phyloP scores from a whole-genome alignment of 2,329 filamentous ascomycete species.

The Alternaria sp. region DNA sequence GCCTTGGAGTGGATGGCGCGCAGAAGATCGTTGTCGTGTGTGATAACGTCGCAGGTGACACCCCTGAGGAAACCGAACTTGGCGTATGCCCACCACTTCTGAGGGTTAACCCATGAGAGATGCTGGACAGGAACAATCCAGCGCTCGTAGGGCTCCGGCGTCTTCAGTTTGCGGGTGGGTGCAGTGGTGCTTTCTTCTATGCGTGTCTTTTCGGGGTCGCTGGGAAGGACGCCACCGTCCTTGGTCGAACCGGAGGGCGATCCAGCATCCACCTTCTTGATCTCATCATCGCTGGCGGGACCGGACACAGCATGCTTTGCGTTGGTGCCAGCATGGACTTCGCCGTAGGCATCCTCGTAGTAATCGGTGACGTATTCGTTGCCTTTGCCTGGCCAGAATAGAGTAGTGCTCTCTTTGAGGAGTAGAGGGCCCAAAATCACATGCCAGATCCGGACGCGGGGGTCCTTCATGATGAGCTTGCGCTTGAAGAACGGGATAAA shows the following conservation, averaged over 20 bases:
- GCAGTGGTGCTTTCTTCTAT: slow-evolving; percentile 10
- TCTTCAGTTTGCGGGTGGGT: slow-evolving; percentile 27
- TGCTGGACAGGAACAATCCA: slow-evolving; percentile 45
- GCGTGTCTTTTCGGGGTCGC: slow-evolving; percentile 11
- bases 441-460: slow-evolving; percentile 34
- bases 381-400: slow-evolving; percentile 51
- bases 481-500: slow-evolving; percentile 39
- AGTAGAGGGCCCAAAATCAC: slow-evolving; percentile 48
- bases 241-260: slow-evolving; percentile 2
- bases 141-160: slow-evolving; percentile 40
- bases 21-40: slow-evolving; percentile 49
- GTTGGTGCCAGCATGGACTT: slow-evolving; percentile 25
- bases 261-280: slow-evolving; percentile 7
- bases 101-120: slow-evolving; percentile 39
- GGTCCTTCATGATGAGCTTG: slow-evolving; percentile 34
- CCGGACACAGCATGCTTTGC: slow-evolving; percentile 6
- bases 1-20: slow-evolving; percentile 51
- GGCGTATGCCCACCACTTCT: slow-evolving; percentile 46
- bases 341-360: slow-evolving; percentile 44
- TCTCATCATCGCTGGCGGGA: slow-evolving; percentile 9
- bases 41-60: slow-evolving; percentile 52
- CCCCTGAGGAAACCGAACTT: slow-evolving; percentile 55
- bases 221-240: background rate
- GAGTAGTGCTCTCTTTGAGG: slow-evolving; percentile 45
- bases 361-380: slow-evolving; percentile 50